Percentiles rank a stretch among this genome's conserved stretches.
Evolutionary conservation across 1,284 basidiomycete species (phyloP).

Genomic region (Leccinum brunneo-olivaceum): DNA sequence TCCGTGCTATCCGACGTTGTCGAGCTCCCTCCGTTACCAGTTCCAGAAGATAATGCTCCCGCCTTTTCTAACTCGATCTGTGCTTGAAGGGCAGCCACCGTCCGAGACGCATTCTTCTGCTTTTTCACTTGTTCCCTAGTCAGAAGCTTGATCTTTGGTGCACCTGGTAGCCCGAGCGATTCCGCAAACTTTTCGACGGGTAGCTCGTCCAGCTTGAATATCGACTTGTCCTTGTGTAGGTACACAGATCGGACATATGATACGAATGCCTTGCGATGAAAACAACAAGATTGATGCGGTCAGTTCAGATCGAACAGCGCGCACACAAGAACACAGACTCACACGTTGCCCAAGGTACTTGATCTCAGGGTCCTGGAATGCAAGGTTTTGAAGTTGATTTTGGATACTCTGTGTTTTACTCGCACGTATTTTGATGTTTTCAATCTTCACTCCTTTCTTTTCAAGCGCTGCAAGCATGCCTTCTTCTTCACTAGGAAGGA

Average conservation of each 20-base stretch:
- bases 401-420: constrained; percentile 86
- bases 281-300: too few relatives aligned
- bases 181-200: constrained; percentile 84
- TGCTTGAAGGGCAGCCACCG: constrained; percentile 32
- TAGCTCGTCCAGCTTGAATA: constrained; percentile 83
- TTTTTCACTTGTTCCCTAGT: constrained; percentile 67
- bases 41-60: constrained; percentile 18
- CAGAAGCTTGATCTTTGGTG: constrained; percentile 92
- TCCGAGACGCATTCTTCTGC: constrained; percentile 66
- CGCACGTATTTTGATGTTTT: constrained; percentile 85
- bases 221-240: constrained; percentile 89
- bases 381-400: constrained; percentile 87
- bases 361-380: constrained; percentile 94
- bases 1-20: constrained; percentile 23
- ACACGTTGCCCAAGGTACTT: constrained; percentile 95
- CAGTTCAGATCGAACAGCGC: constrained; percentile 1
- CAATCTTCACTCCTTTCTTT: constrained; percentile 70
- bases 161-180: constrained; percentile 88
- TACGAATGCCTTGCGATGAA: constrained; percentile 75
- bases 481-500: constrained; percentile 88
- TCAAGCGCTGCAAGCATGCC: constrained; percentile 75
- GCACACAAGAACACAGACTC: constrained; percentile 26
- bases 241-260: constrained; percentile 93
- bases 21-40: constrained; percentile 29
- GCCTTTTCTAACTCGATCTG: constrained; percentile 32